Conservation (phyloP, 768 basidiomycete genomes). For the Gloeopeniophorella convolvens region DNA sequence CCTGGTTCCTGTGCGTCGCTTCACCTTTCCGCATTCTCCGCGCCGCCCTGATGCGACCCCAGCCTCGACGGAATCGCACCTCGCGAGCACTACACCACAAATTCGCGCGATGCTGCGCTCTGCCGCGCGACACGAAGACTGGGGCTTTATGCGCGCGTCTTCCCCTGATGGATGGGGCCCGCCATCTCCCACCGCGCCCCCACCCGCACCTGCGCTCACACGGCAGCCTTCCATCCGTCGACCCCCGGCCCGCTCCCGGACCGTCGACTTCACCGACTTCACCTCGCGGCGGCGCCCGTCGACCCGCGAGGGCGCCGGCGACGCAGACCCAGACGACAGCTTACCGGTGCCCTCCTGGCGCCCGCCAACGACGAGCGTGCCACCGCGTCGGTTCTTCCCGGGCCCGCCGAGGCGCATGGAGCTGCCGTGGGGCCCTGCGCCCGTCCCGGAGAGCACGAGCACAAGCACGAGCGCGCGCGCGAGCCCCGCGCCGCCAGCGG, state of each 20-base stretch:
- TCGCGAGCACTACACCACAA: constrained; percentile 7
- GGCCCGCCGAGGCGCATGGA: constrained; percentile 18
- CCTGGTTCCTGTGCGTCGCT: constrained; percentile 6
- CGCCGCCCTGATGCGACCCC: background rate
- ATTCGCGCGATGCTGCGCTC: constrained; percentile 7
- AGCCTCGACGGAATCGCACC: constrained; percentile 5
- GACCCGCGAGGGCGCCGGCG: constrained; percentile 29
- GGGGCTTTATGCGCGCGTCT: constrained; percentile 10
- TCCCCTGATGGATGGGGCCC: constrained; percentile 15
- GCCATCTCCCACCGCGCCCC: background rate
- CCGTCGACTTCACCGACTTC: constrained; percentile 68
- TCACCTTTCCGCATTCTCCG: background rate
- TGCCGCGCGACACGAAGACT: constrained; percentile 13
- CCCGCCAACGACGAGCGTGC: constrained; percentile 11
- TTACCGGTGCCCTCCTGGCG: background rate
- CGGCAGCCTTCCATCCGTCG: constrained; percentile 62
- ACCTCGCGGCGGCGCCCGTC: constrained; percentile 56
- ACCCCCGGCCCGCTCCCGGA: constrained; percentile 39
- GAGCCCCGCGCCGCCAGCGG: background rate
- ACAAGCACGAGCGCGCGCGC: background rate
- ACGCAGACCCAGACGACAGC: background rate
- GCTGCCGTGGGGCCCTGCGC: constrained; percentile 12
- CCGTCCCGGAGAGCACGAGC: background rate
- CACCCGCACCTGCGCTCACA: constrained; percentile 30
- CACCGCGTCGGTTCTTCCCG: constrained; percentile 15